Conservation (phyloP, 1,139 yeast genomes). For the Diutina mesorugosa region DNA sequence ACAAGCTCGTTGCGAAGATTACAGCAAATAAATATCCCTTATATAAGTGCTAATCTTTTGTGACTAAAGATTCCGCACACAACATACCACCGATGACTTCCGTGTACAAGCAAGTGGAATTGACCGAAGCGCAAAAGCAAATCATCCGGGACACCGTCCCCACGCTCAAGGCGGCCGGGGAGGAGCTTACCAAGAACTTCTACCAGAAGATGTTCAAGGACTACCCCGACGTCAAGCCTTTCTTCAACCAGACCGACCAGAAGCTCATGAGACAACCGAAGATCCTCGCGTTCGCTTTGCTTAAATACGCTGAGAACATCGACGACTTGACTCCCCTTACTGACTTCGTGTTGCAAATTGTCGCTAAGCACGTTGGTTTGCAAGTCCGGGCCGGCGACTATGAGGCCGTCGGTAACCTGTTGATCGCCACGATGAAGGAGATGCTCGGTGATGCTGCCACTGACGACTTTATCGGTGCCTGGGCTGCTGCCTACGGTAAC, state of each 20-base stretch:
- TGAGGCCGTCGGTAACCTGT: conserved; percentile 46
- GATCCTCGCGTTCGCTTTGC: conserved; percentile 49
- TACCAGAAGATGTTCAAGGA: conserved; percentile 41
- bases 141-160: conserved; percentile 48
- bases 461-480: conserved; percentile 44
- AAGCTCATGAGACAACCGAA: conserved; percentile 43
- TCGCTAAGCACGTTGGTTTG: conserved; percentile 53
- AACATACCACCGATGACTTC: background rate
- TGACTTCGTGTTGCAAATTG: conserved; percentile 47
- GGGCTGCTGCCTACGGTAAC: conserved; percentile 54
- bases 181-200: conserved; percentile 38
- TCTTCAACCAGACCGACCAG: conserved; percentile 53
- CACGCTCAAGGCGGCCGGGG: conserved; percentile 43
- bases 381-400: conserved; percentile 52
- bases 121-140: conserved; percentile 17
- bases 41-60: no score
- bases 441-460: conserved; percentile 49
- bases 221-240: conserved; percentile 42
- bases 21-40: no score
- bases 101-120: conserved; percentile 6
- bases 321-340: conserved; percentile 43
- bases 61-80: no score
- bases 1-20: no score
- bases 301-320: conserved; percentile 52
- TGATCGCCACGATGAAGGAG: conserved; percentile 40